Evolutionary conservation across 805 yeast genomes (phyloP), one percentile per base, ranked within the genome.

Genomic region (Jamesozyma jinghongensis): DNA sequence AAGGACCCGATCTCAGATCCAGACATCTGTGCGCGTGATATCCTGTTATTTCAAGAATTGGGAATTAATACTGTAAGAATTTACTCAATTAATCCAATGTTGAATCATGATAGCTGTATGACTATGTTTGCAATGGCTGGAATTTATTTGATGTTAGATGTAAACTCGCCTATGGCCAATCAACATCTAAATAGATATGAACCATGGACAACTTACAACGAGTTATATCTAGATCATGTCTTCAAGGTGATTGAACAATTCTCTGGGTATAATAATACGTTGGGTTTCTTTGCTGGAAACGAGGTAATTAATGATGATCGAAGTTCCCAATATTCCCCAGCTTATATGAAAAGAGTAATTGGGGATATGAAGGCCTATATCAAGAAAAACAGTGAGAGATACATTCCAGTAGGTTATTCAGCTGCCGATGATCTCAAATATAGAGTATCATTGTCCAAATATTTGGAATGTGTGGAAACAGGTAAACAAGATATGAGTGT

Each of bases 231-330:
- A 49, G 74, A 73, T 34, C 95, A 85, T 56, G 75, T 87, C 4
- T 84, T 84, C 59, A 75, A 73, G 54, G 82, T 86, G 7, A 78
- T 86, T 13, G 83, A 85, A 40, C 86, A 83, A 47, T 90, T 90
- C 57, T 70, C 94, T 3, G 69, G 74, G 16, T 90, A 85, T 63
- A 85, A 87, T 63, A 90, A 90, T 61, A 87, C 97, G 0, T 68
- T 90, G 41, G 97, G 85, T 0, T 86, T 79, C 60, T 85, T 88
- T 64, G 94, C 95, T 3, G 97, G 96, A 1, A 87, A 87, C 63
- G 97, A 90, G 60, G 71, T 90, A 38, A 68, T 90, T 38, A 88
- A 90, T 59, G 97, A 88, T 56, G 73, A 71, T 42, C 65, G 70
- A 32, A 85, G 95, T 2, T 67, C 88, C 0, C 68, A 66, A 45